Base-by-base conservation (phyloP, 148 eudicot species). In the Silene conica region DNA sequence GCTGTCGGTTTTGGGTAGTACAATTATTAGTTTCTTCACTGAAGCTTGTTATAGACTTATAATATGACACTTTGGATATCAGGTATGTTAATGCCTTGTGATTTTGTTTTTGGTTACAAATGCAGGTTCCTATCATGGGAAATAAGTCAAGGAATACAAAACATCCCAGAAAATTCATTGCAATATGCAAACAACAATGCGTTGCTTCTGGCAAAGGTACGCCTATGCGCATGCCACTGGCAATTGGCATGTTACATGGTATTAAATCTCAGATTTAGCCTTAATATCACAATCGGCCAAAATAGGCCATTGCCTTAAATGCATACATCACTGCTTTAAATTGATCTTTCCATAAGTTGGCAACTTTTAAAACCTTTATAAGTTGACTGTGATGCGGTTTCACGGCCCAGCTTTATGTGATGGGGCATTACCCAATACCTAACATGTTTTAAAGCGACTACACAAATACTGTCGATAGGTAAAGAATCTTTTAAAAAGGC, bases 131-230 rank as follows among this genome's bases (percentile, higher is more conserved):
- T 95, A 63, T 90, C 99, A 19, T 95, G 96, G 97, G 76, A 85
- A 86, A 46, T 95, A 74, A 86, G 92, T 75, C 96, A 90, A 87
- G 99, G 99, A 78, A 73, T 95, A 68, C 93, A 95, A 87, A 86
- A 84, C 83, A 82, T 80, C 79, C 90, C 97, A 34, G 99, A 92
- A 76, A 83, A 77, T 77, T 90, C 97, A 68, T 66, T 92, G 76
- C 86, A 90, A 68, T 95, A 95, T 78, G 92, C 96, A 75, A 95
- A 87, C 80, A 97, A 90, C 22, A 95, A 95, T 19, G 99, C 97
- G 66, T 60, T 90, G 84, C 81, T 84, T 60, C 86, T 92, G 60
- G 99, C 89, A 64, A 85, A 95, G 99, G 99, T 95, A 59, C 20
- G 60, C 64, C 45, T 26, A 67, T 63, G 14, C 6, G 22, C 48